Conservation (phyloP, 768 basidiomycete species). For the Roridomyces roridus region DNA sequence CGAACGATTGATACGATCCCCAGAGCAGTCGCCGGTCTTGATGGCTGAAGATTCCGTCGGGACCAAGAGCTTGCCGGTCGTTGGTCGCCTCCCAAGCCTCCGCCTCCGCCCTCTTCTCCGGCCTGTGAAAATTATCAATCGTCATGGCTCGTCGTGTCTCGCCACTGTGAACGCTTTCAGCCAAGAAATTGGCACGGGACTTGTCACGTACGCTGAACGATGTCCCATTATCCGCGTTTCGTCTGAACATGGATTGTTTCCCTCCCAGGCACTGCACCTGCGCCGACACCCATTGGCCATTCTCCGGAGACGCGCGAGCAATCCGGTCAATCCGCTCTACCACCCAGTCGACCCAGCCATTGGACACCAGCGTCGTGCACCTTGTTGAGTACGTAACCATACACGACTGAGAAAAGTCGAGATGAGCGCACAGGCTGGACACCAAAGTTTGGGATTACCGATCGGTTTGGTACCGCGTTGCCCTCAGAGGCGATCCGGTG, state of each 20-base stretch:
- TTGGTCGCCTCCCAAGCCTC: constrained; percentile 18
- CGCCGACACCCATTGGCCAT: constrained; percentile 19
- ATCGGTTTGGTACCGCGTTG: no score
- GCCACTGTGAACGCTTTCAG: constrained; percentile 6
- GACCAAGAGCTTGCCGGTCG: constrained; percentile 9
- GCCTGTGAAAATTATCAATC: constrained; percentile 21
- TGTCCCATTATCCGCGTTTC: constrained; percentile 11
- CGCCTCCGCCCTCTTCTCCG: constrained; percentile 17
- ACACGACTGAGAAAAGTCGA: no score
- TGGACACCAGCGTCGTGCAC: constrained; percentile 13
- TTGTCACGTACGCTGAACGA: constrained; percentile 13
- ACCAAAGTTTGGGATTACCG: no score
- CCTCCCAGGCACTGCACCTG: constrained; percentile 20
- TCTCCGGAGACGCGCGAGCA: background rate
- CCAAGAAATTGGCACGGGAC: background rate
- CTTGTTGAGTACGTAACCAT: constrained; percentile 17
- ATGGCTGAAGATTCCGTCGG: constrained; percentile 17
- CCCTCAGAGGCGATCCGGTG: no score
- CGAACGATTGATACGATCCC: constrained; percentile 14
- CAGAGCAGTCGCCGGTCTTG: constrained; percentile 15
- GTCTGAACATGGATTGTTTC: constrained; percentile 18
- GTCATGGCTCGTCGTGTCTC: constrained; percentile 20
- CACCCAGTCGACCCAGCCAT: constrained; percentile 21
- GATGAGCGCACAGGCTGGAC: no score
- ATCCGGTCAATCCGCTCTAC: constrained; percentile 13